Percentiles rank a stretch among this genome's conserved stretches.
phyloP scores from a whole-genome alignment of 2,329 filamentous ascomycete genomes.

The Graphiopsis chlorocephala region DNA sequence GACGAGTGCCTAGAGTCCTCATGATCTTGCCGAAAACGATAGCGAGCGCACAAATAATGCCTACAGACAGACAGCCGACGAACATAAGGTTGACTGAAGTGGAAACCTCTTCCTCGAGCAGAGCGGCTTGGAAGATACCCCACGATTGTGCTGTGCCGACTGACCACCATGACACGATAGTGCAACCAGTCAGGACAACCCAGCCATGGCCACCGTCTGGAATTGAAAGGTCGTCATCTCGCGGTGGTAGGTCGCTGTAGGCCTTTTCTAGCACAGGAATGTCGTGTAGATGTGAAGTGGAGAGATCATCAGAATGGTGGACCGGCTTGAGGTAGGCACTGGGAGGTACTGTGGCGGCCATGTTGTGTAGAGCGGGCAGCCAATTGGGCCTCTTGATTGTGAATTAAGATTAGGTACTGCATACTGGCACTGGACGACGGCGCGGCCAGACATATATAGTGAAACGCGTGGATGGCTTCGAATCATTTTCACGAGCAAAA shows the following conservation, averaged over 20 bases:
- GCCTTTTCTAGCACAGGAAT: conserved; percentile 2
- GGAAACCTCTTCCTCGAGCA: conserved; percentile 50
- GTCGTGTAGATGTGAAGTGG: conserved; percentile 1
- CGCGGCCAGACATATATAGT: not conserved
- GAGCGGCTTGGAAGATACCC: conserved; percentile 59
- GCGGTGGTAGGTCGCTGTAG: not conserved
- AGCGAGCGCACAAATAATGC: conserved; percentile 52
- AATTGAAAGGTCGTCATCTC: conserved; percentile 8
- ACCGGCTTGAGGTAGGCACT: not conserved
- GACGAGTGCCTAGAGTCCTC: conserved; percentile 48
- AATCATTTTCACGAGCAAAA: not conserved
- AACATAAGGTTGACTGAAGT: conserved; percentile 56
- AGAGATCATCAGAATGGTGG: not conserved
- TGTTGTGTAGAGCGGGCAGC: not conserved
- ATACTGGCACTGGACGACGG: not conserved
- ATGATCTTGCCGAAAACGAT: conserved; percentile 54
- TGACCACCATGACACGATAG: conserved; percentile 30
- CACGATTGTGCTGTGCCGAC: conserved; percentile 58
- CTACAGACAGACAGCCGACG: conserved; percentile 54
- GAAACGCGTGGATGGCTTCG: not conserved
- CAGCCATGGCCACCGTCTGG: conserved; percentile 11
- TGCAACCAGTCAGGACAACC: conserved; percentile 15
- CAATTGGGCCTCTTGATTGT: not conserved
- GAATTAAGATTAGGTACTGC: not conserved
- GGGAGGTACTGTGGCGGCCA: not conserved